Evolutionary conservation across 192 early-diverging fungal species (phyloP), one percentile per base, ranked within the genome.

Genomic region (Gigaspora rosea): DNA sequence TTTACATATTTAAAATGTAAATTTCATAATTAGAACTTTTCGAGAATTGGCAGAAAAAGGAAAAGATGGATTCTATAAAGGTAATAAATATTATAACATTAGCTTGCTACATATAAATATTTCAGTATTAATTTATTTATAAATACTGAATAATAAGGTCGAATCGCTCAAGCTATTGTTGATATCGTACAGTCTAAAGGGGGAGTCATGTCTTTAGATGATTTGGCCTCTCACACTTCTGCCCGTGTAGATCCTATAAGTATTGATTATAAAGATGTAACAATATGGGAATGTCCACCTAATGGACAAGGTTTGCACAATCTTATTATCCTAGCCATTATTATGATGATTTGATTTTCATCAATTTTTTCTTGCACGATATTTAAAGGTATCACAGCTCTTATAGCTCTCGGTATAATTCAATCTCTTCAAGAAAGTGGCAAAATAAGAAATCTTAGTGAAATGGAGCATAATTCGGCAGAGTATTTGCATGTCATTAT

Each of bases 281-380:
- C 80, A 2, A 81, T 95, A 7, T 83, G 88, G 78, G 93, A 95
- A 80, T 90, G 89, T 67, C 87, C 91, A 48, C 94, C 94, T 4
- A 95, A 95, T 70, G 90, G 91, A 32, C 89, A 91, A 73, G 75
- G 73, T 75, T 64, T 12, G 8, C 4, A 1, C 9, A 22, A 52
- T 18, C 27, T 62, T n/a, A 59, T 22, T 59, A 9, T 1, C 4
- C 18, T 22, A n/a, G 13, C 22, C 8, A 58, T 2, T 41, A 2
- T n/a, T 41, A 41, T 41, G 7, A 36, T 33, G 9, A 11, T 35
- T 35, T 15, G 7, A 63, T 11, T 15, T 63, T 35, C 4, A 35
- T 13, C 3, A 15, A 35, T 64, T 69, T 50, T 64, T 64, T 64
- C 5, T 35, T 27, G 16, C 20, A 62, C 18, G 10, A 48, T 58